phyloP scores from a whole-genome alignment of 1,284 basidiomycete genomes.

The Sanguinoderma infundibulare region DNA sequence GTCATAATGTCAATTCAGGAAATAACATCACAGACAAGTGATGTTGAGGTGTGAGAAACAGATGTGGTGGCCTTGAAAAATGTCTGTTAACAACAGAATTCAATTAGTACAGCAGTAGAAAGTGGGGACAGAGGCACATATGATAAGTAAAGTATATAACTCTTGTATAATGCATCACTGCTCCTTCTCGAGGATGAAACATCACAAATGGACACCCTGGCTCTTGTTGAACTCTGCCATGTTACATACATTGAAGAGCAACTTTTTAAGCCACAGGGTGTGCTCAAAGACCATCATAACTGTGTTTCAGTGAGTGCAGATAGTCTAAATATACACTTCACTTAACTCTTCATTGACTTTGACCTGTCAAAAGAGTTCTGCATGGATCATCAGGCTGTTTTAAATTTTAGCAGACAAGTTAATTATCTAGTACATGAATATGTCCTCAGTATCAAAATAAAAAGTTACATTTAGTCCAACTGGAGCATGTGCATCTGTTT shows the following conservation, averaged over 20 bases:
- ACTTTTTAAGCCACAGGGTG: slow-evolving; percentile 15
- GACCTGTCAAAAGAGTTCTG: slow-evolving; percentile 12
- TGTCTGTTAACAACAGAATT: slow-evolving; percentile 18
- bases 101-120: too few species aligned
- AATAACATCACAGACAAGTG: slow-evolving; percentile 27
- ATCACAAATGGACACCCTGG: background rate
- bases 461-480: too few species aligned
- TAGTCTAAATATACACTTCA: slow-evolving; percentile 18
- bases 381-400: slow-evolving; percentile 16
- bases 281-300: slow-evolving; percentile 20
- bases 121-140: slow-evolving; percentile 26
- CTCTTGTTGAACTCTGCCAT: slow-evolving; percentile 10
- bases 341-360: background rate
- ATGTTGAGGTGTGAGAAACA: slow-evolving; percentile 18
- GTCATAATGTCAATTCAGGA: slow-evolving; percentile 33
- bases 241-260: slow-evolving; percentile 13
- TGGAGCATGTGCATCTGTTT: too few species aligned
- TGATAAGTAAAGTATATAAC: slow-evolving; percentile 12
- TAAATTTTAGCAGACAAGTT: slow-evolving; percentile 9
- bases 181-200: slow-evolving; percentile 16
- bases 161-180: slow-evolving; percentile 25
- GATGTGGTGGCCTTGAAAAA: slow-evolving; percentile 28
- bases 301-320: slow-evolving; percentile 30
- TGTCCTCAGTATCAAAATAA: background rate
- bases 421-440: slow-evolving; percentile 5